Base-by-base conservation (phyloP, 1,284 basidiomycete genomes). In the Puccinia horiana region DNA sequence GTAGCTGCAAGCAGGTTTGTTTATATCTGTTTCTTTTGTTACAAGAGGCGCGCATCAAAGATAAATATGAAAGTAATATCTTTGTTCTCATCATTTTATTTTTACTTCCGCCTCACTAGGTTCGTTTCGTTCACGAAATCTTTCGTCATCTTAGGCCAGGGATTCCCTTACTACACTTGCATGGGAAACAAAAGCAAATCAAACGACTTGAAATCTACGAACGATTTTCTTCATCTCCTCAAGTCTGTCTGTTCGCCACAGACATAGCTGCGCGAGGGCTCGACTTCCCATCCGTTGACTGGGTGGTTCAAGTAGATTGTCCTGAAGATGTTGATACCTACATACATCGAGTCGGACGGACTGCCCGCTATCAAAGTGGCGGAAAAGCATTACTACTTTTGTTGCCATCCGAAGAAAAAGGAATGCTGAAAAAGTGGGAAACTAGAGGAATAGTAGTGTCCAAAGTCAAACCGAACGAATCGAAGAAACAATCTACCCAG, bases 291-390 rank as follows among this genome's bases (percentile, higher is more conserved):
- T 91, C 93, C 0, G 92, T 99, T 37, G 94, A 98, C 87, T 99
- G 97, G 96, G 96, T 99, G 16, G 87, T 99, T 49, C 97, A 99
- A 87, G 89, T 96, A n/a, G 96, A 99, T 87, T 94, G 93, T 35
- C 96, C 96, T 0, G 96, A 99, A 88, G 96, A 98, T 86, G 94
- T 93, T n/a, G 96, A 97, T 83, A 98, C 95, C 16, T 99, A 99
- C 87, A 95, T 99, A 70, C 96, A 99, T 87, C 92, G 96, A 35
- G 96, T 99, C 0, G 96, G 96, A 0, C 90, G 96, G 76, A 99
- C 96, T 12, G 97, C 96, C 52, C 90, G 96, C 70, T 98, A 98
- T 86, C 92, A 96, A 85, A 92, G 92, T 83, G 92, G 93, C 56
- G 97, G 97, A 0, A 95, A 95, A 86, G 92, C 91, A 0, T 87